Evolutionary conservation across 2,329 filamentous ascomycete species (phyloP).

Genomic region (Domatiomyces globalis): DNA sequence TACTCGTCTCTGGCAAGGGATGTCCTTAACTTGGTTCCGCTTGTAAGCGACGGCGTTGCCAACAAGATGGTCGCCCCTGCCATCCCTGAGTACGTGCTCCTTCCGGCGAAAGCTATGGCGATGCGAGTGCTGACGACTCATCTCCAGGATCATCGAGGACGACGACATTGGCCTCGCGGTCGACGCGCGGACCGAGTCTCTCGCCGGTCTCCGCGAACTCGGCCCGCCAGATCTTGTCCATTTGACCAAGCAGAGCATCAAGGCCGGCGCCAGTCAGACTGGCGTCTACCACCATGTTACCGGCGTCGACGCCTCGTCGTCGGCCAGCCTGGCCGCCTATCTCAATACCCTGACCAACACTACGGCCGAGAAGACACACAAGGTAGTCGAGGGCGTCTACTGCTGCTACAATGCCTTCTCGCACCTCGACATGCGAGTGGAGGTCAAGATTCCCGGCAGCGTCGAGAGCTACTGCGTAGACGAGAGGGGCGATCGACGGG

Average conservation of each 20-base stretch:
- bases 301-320: conserved; percentile 91
- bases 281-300: conserved; percentile 98
- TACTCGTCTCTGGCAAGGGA: background rate
- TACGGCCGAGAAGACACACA: conserved; percentile 67
- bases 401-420: conserved; percentile 99
- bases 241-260: conserved; percentile 62
- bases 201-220: conserved; percentile 74
- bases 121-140: conserved; percentile 6
- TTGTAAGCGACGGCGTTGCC: background rate
- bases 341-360: conserved; percentile 95
- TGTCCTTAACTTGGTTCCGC: background rate
- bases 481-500: conserved; percentile 86
- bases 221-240: conserved; percentile 93
- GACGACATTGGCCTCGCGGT: conserved; percentile 71
- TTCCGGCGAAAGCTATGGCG: background rate
- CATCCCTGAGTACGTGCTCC: conserved; percentile 54
- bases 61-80: conserved; percentile 53
- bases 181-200: conserved; percentile 79
- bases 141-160: conserved; percentile 74
- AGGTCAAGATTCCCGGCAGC: conserved; percentile 90
- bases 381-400: conserved; percentile 87
- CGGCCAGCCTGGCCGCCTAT: conserved; percentile 89
- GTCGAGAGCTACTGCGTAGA: conserved; percentile 97
- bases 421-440: conserved; percentile 92
- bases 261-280: conserved; percentile 39